Evolutionary conservation across 2,329 filamentous ascomycete species (phyloP).

Genomic region (Tetracladium maxilliforme): DNA sequence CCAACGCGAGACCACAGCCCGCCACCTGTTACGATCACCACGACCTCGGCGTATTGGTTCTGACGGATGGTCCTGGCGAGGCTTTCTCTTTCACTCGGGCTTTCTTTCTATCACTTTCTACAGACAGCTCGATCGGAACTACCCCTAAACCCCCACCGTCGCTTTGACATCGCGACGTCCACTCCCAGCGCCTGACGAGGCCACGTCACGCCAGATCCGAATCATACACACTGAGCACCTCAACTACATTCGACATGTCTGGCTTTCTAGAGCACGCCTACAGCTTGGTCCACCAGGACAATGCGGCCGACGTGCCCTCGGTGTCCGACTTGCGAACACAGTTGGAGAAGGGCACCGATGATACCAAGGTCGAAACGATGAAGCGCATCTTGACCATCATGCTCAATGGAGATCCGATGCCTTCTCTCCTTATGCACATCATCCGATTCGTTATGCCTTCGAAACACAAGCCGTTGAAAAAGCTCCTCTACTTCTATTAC

Average conservation of each 20-base stretch:
- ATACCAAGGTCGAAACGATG: slow-evolving; percentile 89
- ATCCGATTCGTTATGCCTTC: slow-evolving; percentile 99
- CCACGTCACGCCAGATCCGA: too few relatives aligned
- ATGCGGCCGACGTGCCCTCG: slow-evolving; percentile 80
- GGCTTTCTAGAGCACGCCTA: slow-evolving; percentile 90
- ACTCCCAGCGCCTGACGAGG: too few relatives aligned
- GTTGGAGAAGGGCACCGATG: slow-evolving; percentile 86
- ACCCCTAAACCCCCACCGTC: too few relatives aligned
- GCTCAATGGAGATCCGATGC: slow-evolving; percentile 96
- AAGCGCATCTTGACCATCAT: slow-evolving; percentile 93
- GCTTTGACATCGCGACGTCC: too few relatives aligned
- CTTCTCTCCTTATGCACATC: slow-evolving; percentile 94
- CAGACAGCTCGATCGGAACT: too few relatives aligned
- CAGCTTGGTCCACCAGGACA: slow-evolving; percentile 96
- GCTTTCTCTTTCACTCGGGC: too few relatives aligned
- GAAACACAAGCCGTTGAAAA: slow-evolving; percentile 92
- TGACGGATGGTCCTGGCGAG: too few relatives aligned
- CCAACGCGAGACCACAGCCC: too few relatives aligned
- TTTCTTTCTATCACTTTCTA: too few relatives aligned
- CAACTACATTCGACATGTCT: slow-evolving; percentile 55
- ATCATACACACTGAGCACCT: too few relatives aligned
- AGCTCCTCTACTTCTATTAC: slow-evolving; percentile 97
- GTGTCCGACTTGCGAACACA: slow-evolving; percentile 85
- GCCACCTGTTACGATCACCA: too few relatives aligned
- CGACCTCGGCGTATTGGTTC: too few relatives aligned